Evolutionary conservation across 2,329 filamentous ascomycete species (phyloP).

Genomic region (Alternaria conjuncta): DNA sequence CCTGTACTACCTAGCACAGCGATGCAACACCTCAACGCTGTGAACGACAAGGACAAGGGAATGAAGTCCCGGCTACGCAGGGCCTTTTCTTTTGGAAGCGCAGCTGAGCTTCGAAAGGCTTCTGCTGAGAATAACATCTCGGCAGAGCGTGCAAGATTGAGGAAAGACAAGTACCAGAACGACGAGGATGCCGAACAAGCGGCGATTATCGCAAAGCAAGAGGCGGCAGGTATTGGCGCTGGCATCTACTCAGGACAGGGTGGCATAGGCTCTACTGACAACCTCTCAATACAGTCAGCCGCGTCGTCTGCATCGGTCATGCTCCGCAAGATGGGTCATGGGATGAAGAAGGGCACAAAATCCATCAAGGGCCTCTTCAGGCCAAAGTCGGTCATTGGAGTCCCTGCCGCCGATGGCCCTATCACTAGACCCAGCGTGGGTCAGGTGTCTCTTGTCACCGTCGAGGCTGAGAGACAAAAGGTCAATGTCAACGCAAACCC

Average conservation of each 20-base stretch:
- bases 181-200: constrained; percentile 86
- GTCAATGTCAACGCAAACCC: constrained; percentile 78
- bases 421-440: constrained; percentile 73
- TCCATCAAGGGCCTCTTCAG: constrained; percentile 94
- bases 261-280: constrained; percentile 93
- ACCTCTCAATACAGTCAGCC: constrained; percentile 88
- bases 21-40: constrained; percentile 82
- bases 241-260: constrained; percentile 90
- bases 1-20: constrained; percentile 66
- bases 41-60: constrained; percentile 83
- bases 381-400: constrained; percentile 87
- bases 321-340: constrained; percentile 98
- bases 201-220: constrained; percentile 89
- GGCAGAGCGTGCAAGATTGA: constrained; percentile 63
- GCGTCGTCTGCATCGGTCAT: constrained; percentile 90
- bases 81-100: constrained; percentile 96
- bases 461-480: constrained; percentile 87
- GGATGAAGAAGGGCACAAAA: constrained; percentile 92
- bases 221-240: constrained; percentile 87
- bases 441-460: constrained; percentile 93
- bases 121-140: constrained; percentile 66
- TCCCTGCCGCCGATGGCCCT: constrained; percentile 72
- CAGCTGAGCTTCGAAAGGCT: constrained; percentile 83
- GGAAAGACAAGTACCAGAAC: constrained; percentile 56
- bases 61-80: constrained; percentile 87